Percentiles rank a stretch among this genome's conserved stretches.
Conservation (phyloP, 176 grass and related monocot species). For the Chrysopogon serrulatus region DNA sequence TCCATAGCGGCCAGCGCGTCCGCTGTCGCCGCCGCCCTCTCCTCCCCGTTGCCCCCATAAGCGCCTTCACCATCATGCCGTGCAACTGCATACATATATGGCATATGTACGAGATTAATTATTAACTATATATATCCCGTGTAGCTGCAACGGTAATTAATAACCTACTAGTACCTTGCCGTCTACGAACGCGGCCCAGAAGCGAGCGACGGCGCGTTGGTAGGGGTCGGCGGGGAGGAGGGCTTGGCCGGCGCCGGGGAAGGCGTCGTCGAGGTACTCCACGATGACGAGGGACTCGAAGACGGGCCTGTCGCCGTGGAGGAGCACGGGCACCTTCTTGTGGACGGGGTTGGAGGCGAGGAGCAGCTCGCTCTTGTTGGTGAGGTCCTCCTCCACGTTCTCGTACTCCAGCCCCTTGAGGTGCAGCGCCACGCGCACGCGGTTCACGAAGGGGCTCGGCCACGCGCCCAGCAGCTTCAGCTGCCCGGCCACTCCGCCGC, state of each 20-base stretch:
- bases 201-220: slow-evolving; percentile 41
- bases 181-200: slow-evolving; percentile 46
- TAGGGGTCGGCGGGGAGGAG: slow-evolving; percentile 35
- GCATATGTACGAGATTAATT: too few relatives aligned
- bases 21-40: background rate
- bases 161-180: slow-evolving; percentile 6
- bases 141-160: too few relatives aligned
- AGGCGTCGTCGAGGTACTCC: slow-evolving; percentile 62
- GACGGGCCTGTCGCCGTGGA: slow-evolving; percentile 41
- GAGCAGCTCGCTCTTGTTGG: slow-evolving; percentile 53
- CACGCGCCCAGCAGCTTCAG: slow-evolving; percentile 23
- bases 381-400: slow-evolving; percentile 28
- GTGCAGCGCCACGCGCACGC: slow-evolving; percentile 30
- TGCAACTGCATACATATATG: slow-evolving; percentile 27
- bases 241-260: background rate
- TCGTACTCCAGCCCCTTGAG: slow-evolving; percentile 44
- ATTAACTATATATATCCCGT: too few relatives aligned
- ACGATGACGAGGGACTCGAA: slow-evolving; percentile 52
- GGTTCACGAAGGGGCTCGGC: slow-evolving; percentile 45
- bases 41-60: slow-evolving; percentile 1
- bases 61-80: background rate
- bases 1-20: background rate
- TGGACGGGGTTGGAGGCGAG: slow-evolving; percentile 59
- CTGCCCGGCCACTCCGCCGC: background rate
- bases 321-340: slow-evolving; percentile 57